These are phyloP conservation scores for Coemansia sp. DNA, from an alignment of 192 early-diverging fungal genomes.

Conservation along the genomic window DNA sequence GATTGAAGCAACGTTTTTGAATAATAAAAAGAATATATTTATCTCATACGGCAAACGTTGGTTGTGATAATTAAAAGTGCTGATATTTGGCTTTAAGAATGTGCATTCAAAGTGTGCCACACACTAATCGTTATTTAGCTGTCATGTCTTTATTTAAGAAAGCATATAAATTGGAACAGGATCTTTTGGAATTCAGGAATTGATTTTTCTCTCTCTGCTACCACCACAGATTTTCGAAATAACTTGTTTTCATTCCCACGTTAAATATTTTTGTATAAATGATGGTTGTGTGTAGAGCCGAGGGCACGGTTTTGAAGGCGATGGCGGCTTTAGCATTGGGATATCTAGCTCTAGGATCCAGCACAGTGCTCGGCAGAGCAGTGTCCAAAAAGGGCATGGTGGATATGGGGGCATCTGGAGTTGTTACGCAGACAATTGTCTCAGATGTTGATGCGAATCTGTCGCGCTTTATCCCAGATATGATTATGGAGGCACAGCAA, in stretches of 20 bases:
- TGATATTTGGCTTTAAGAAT: no score
- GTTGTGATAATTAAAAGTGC: no score
- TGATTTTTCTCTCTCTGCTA: no score
- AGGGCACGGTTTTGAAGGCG: not conserved
- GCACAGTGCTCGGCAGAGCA: conserved; percentile 3
- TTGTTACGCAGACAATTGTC: conserved; percentile 13
- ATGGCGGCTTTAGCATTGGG: not conserved
- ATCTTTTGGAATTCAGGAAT: no score
- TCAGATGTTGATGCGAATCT: conserved; percentile 34
- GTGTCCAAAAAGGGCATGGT: not conserved
- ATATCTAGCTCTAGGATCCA: not conserved
- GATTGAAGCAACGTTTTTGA: conserved; percentile 9
- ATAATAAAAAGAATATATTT: conserved; percentile 1
- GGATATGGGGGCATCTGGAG: not conserved
- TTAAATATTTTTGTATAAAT: not conserved
- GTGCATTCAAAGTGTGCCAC: no score
- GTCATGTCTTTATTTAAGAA: no score
- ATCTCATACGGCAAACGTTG: not conserved
- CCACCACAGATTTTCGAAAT: no score
- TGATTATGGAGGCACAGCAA: conserved; percentile 22
- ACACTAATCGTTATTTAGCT: no score
- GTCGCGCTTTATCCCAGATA: conserved; percentile 30
- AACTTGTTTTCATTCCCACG: no score
- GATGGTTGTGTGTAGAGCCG: not conserved
- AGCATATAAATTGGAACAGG: no score